Base-by-base conservation (phyloP, 306 rosid species). In the Prunus salicina region DNA sequence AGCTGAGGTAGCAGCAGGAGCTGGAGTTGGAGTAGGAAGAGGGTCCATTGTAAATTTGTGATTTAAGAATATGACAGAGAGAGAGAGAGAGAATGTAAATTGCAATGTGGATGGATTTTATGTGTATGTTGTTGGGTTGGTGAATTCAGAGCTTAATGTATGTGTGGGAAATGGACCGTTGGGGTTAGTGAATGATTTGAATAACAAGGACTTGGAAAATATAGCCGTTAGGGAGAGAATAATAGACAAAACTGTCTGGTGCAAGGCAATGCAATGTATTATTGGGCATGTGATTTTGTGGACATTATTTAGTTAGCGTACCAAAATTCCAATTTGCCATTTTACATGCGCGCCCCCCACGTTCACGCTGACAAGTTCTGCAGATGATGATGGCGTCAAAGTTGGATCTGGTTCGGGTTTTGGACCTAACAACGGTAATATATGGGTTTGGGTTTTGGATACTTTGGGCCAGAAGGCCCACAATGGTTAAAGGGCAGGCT, bases 11-110 rank as follows among this genome's bases (percentile, higher is more conserved):
- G 52, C 65, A 38, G 28, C 49, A 51, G 63, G 25, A 55, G 53
- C 2, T 41, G n/a, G 0, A 67, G 24, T 68, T 10, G 22, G 24
- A 28, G 74, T 55, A 4, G 78, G 10, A 13, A 57, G 65, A 76
- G 91, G 51, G 22, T 88, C 89, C 96, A 94, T 88, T 76, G 76
- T 6, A 43, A 46, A 46, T 61, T 52, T 63, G 67, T 63, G 6
- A 63, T 7, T 38, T 38, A 38, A 38, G 3, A 13, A 47, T 47
- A 47, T 13, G 15, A 7, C 4, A 46, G 4, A 12, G 49, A 45
- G 67, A n/a, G 34, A n/a, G n/a, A 49, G 57, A 53, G 67, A 7
- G 38, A 25, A 34, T 30, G 68, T 19, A 49, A 74, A 19, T 15
- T 72, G 56, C 20, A 62, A 67, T 3, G 22, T 16, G 49, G 64